phyloP scores from a whole-genome alignment of 2,329 filamentous ascomycete genomes.

The Epichloe aotearoae region DNA sequence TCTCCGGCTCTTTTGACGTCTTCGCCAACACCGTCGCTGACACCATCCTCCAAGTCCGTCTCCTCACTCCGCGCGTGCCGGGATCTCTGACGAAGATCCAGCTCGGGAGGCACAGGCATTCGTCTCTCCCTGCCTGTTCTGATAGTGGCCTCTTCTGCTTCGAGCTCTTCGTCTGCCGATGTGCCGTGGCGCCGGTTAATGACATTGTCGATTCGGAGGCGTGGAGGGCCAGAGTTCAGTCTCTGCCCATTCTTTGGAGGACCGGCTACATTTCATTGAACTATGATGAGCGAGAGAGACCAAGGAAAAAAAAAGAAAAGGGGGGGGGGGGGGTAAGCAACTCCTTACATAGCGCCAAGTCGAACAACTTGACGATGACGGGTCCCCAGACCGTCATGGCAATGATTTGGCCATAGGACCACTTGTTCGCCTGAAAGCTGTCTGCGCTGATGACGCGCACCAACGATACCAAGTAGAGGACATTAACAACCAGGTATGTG shows the following conservation, averaged over 20 bases:
- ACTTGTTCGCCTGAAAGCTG: conserved; percentile 22
- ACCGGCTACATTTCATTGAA: conserved; percentile 14
- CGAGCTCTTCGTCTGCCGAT: conserved; percentile 6
- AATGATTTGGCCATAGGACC: conserved; percentile 27
- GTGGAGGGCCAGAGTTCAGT: conserved; percentile 24
- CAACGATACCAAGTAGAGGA: conserved; percentile 25
- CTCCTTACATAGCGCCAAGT: conserved; percentile 22
- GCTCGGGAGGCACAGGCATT: neutral
- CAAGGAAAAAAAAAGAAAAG: too few species aligned
- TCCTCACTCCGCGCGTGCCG: neutral
- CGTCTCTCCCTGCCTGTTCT: neutral
- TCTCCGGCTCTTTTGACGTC: neutral
- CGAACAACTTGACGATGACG: conserved; percentile 26
- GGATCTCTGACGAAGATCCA: neutral
- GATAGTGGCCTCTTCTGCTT: neutral
- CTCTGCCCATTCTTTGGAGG: conserved; percentile 23
- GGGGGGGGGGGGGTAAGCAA: too few species aligned
- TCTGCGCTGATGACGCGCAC: conserved; percentile 22
- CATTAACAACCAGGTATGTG: conserved; percentile 23
- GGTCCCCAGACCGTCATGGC: conserved; percentile 27
- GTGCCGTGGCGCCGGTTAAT: conserved; percentile 20
- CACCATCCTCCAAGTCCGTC: conserved; percentile 1
- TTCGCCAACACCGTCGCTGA: neutral
- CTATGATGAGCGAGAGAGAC: too few species aligned
- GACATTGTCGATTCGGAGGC: conserved; percentile 25